Evolutionary conservation across 305 asterid genomes (phyloP), one percentile per base, ranked within the genome.

Genomic region (Fraxinus latifolia): DNA sequence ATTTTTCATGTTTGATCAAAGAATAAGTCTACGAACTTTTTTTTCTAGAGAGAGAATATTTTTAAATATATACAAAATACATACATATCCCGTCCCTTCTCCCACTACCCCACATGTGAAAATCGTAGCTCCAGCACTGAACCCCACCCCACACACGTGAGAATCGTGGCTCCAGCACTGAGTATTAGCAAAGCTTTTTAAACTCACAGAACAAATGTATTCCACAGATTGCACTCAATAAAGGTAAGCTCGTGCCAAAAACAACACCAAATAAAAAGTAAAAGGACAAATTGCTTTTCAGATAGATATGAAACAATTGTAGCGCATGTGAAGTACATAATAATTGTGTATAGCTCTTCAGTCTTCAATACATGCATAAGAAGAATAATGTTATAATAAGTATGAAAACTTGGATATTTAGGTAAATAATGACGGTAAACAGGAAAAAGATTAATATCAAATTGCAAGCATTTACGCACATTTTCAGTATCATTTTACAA

Each of bases 361-460:
- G 11, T 42, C 53, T 2, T 42, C 53, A 2, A 39, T 15, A 50
- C 60, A 50, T 50, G 60, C 21, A 50, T 50, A 50, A 50, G 60
- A 50, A 50, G 19, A 50, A 15, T 50, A 50, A 50, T 50, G 19
- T 50, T 36, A n/a, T 60, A 77, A 17, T 1, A 53, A 65, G 34
- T 32, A 27, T 17, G 80, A 73, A 80, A 50, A 14, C 21, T 50
- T 50, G 60, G 14, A 23, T 67, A 39, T 73, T 32, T 60, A 33
- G 32, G 74, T 23, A 55, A 77, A 50, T 17, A 39, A 72, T 67
- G 74, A 70, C 67, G 36, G 42, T 39, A 74, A 74, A 47, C 82
- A 73, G 3, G 62, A 3, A 47, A 75, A 47, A 44, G 44, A 25
- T 4, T 50, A 15, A 50, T 50, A 19, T 50, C 19, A 50, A 32